These are phyloP conservation scores for Aspergillus jensenii DNA, from an alignment of 2,329 filamentous ascomycete genomes.

Conservation along the genomic window DNA sequence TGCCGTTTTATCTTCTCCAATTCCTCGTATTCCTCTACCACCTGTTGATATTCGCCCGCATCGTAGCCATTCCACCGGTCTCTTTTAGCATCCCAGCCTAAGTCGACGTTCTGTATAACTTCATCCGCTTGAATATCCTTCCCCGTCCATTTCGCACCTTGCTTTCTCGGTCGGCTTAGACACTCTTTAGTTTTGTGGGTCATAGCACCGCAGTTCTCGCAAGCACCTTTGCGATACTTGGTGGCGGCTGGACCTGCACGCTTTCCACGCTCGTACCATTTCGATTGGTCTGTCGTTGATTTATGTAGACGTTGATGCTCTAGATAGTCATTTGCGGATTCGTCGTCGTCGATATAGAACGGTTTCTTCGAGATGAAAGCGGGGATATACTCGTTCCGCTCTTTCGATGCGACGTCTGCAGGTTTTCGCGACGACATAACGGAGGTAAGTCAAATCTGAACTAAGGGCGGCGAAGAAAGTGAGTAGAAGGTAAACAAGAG, in stretches of 20 bases:
- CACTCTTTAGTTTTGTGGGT: conserved; percentile 96
- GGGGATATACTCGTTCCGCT: conserved; percentile 98
- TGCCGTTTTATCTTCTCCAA: conserved; percentile 71
- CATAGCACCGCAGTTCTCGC: conserved; percentile 97
- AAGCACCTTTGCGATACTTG: conserved; percentile 96
- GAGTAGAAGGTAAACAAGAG: not conserved
- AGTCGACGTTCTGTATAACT: conserved; percentile 75
- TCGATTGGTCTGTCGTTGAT: conserved; percentile 65
- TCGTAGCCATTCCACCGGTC: conserved; percentile 99
- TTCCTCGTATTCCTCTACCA: conserved; percentile 88
- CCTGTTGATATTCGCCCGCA: conserved; percentile 75
- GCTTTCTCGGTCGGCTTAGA: conserved; percentile 80
- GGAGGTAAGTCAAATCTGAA: not conserved
- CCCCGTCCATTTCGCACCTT: conserved; percentile 88
- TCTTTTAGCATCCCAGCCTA: conserved; percentile 96
- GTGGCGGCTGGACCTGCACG: conserved; percentile 84
- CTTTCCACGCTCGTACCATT: conserved; percentile 92
- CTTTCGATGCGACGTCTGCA: conserved; percentile 62
- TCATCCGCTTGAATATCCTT: conserved; percentile 94
- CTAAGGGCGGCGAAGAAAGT: not conserved
- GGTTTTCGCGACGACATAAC: conserved; percentile 49
- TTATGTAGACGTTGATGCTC: conserved; percentile 90
- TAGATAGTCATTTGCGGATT: conserved; percentile 80
- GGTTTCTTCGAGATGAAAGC: conserved; percentile 97
- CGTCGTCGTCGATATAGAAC: conserved; percentile 84